These are phyloP conservation scores for Salix caprea DNA, from an alignment of 345 rosid species.

Conservation along the genomic window DNA sequence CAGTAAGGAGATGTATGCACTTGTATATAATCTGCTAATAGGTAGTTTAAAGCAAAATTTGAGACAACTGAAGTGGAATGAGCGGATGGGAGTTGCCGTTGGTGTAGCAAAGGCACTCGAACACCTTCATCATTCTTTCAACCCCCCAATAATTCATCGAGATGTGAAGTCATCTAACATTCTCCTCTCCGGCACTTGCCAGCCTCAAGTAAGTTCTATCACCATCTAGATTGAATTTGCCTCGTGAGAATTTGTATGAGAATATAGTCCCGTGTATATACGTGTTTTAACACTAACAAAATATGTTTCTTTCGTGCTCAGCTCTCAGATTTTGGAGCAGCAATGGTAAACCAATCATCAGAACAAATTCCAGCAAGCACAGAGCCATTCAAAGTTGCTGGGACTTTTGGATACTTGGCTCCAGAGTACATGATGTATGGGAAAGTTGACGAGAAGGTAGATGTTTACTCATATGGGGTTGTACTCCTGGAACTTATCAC, in stretches of 20 bases:
- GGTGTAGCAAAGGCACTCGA: constrained; percentile 44
- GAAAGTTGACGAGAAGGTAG: constrained; percentile 41
- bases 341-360: constrained; percentile 14
- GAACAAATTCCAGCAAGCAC: constrained; percentile 20
- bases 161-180: constrained; percentile 40
- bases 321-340: constrained; percentile 32
- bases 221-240: neutral
- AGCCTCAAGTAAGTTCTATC: constrained; percentile 29
- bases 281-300: neutral
- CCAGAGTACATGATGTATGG: constrained; percentile 44
- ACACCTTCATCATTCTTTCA: constrained; percentile 34
- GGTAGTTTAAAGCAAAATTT: constrained; percentile 34
- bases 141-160: constrained; percentile 39
- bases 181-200: constrained; percentile 29
- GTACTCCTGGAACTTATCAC: constrained; percentile 47
- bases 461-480: constrained; percentile 44
- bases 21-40: constrained; percentile 29
- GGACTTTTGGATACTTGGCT: constrained; percentile 39
- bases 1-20: constrained; percentile 26
- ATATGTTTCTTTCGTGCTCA: neutral
- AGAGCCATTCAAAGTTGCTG: constrained; percentile 25
- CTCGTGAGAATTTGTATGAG: too few species aligned
- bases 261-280: too few species aligned
- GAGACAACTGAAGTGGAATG: constrained; percentile 29
- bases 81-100: constrained; percentile 32